A percentile compares a stretch with the other conserved stretches of the same genome.
These are phyloP conservation scores for Trametes villosa DNA, from an alignment of 768 basidiomycete species.

Conservation along the genomic window DNA sequence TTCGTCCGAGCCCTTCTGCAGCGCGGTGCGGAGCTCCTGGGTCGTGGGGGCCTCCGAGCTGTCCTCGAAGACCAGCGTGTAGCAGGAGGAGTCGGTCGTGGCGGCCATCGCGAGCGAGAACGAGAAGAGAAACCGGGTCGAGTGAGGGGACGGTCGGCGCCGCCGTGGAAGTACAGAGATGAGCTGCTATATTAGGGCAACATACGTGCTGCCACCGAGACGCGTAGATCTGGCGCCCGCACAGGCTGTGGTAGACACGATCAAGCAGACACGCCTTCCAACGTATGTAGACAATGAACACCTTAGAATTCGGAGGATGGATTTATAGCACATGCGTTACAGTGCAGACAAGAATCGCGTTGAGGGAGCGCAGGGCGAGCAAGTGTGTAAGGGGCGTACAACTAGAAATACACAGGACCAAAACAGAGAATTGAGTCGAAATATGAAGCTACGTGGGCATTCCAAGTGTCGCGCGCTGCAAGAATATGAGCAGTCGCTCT, in stretches of 20 bases:
- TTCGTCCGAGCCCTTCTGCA: conserved; percentile 97
- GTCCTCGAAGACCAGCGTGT: conserved; percentile 80
- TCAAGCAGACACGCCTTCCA: too few relatives aligned
- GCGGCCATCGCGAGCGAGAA: conserved; percentile 34
- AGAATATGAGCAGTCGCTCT: too few relatives aligned
- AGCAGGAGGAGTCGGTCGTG: conserved; percentile 65
- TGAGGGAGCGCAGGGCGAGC: too few relatives aligned
- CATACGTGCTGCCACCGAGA: conserved; percentile 17
- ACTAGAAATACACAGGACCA: neutral
- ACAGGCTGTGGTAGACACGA: neutral
- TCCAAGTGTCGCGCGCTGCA: neutral
- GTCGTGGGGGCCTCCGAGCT: conserved; percentile 75
- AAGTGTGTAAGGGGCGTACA: too few relatives aligned
- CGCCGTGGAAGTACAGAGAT: conserved; percentile 24
- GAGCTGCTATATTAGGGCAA: conserved; percentile 25
- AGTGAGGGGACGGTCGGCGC: conserved; percentile 13
- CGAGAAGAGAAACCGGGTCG: conserved; percentile 7
- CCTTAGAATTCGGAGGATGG: too few relatives aligned
- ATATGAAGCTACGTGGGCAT: neutral
- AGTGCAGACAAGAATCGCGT: too few relatives aligned
- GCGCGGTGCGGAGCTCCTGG: conserved; percentile 76
- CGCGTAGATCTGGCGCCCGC: conserved; percentile 7
- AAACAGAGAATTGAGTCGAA: neutral
- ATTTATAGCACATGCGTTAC: too few relatives aligned
- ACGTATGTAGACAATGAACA: too few relatives aligned